These are phyloP conservation scores for Sporothrix phasma DNA, from an alignment of 2,329 filamentous ascomycete genomes.

Conservation along the genomic window DNA sequence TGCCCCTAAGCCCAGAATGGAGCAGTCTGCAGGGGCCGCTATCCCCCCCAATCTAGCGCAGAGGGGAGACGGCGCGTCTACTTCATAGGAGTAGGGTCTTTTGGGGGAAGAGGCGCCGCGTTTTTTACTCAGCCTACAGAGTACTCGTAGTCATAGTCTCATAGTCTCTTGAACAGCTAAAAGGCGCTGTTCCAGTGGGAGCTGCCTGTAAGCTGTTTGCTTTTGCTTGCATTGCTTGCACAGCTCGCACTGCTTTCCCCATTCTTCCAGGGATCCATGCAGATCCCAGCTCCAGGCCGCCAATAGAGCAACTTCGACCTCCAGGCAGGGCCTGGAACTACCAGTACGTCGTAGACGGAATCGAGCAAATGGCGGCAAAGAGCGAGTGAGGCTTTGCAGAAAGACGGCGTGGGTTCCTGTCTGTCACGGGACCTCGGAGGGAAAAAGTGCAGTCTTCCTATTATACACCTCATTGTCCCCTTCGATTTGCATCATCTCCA, in stretches of 20 bases:
- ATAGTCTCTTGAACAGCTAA: too few relatives aligned
- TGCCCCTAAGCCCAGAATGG: not conserved
- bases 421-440: too few relatives aligned
- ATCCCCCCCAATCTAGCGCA: not conserved
- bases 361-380: not conserved
- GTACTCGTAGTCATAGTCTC: too few relatives aligned
- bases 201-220: not conserved
- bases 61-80: not conserved
- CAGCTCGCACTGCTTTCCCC: not conserved
- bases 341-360: too few relatives aligned
- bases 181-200: not conserved
- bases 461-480: not conserved
- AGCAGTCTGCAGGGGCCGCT: not conserved
- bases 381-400: not conserved
- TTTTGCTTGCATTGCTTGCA: not conserved
- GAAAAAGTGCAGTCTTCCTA: not conserved
- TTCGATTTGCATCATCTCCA: not conserved
- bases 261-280: not conserved
- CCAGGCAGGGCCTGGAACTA: constrained; percentile 3
- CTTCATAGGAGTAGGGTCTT: too few relatives aligned
- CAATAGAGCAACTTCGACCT: not conserved
- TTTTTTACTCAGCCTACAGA: constrained; percentile 6
- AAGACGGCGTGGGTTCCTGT: not conserved
- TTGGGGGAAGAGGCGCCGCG: not conserved
- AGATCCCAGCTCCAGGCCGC: not conserved